Base-by-base conservation (phyloP, 2,329 filamentous ascomycete species). In the Aspergillus versicolor region DNA sequence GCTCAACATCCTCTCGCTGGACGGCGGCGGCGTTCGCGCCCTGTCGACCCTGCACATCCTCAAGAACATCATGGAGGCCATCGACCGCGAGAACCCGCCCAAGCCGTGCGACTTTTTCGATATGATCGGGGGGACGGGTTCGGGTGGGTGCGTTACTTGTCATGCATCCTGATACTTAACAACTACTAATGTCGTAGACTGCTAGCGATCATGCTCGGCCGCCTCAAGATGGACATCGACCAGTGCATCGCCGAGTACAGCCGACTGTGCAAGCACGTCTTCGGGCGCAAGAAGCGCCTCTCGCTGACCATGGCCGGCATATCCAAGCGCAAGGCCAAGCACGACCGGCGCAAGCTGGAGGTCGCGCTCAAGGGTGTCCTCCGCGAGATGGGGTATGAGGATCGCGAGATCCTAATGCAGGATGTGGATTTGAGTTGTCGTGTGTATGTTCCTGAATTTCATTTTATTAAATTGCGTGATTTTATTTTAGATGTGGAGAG, bases 191-290 rank as follows among this genome's bases (percentile, higher is more conserved):
- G 15, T 4, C 8, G 34, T 38, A 58, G 50, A 11, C 65, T 81
- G 8, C 76, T 81, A 9, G 78, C 79, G 2, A 74, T 82, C 34
- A 77, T 82, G 72, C 71, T 81, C 5, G 78, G 78, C 1, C 73
- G 77, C 2, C 66, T 82, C 1, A 64, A 73, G 30, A 79, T 82
- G 76, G 72, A 70, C 24, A 71, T 79, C 8, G 59, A 69, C 22
- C 75, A 81, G 17, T 79, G 77, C 30, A 73, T 80, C 15, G 56
- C 67, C 3, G 73, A 69, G 2, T 82, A 81, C 56, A 63, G 73
- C 13, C 50, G 62, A 3, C 70, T 80, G 2, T 74, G 73, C 3
- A 56, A 67, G 3, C 61, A 63, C 2, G 69, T 79, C 3, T 80
- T 81, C 56, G 54, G 60, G 1, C 63, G 60, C 11, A 66, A 61